Conservation (phyloP, 2,329 filamentous ascomycete genomes). For the Penicillium sp. region DNA sequence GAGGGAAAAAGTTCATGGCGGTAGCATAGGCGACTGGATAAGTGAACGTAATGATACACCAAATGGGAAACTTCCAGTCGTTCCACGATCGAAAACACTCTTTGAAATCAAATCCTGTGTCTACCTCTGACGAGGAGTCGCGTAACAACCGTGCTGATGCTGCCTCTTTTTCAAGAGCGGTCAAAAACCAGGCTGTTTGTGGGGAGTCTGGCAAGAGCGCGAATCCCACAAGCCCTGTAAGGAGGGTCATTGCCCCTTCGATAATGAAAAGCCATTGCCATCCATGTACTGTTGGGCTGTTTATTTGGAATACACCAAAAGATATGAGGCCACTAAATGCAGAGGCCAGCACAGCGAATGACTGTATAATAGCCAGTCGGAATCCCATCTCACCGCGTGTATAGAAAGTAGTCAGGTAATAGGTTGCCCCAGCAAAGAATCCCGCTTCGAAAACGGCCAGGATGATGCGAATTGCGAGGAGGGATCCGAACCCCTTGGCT, state of each 20-base stretch:
- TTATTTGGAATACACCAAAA: slow-evolving; percentile 54
- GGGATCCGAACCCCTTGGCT: slow-evolving; percentile 52
- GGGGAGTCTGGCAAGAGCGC: slow-evolving; percentile 40
- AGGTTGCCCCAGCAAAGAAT: slow-evolving; percentile 60
- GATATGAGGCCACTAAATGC: slow-evolving; percentile 47
- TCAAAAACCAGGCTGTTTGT: slow-evolving; percentile 46
- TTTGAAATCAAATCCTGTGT: slow-evolving; percentile 43
- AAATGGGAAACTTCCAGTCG: slow-evolving; percentile 48
- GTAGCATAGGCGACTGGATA: slow-evolving; percentile 55
- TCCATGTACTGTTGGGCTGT: slow-evolving; percentile 50
- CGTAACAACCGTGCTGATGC: slow-evolving; percentile 51
- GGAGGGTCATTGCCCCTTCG: slow-evolving; percentile 44
- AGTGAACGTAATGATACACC: slow-evolving; percentile 53
- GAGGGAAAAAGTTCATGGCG: slow-evolving; percentile 53
- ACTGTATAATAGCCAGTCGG: slow-evolving; percentile 52
- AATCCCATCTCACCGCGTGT: slow-evolving; percentile 46
- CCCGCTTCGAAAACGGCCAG: slow-evolving; percentile 54
- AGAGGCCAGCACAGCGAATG: slow-evolving; percentile 46
- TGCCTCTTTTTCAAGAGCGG: slow-evolving; percentile 39
- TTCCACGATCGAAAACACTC: slow-evolving; percentile 51
- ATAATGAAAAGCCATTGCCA: slow-evolving; percentile 54
- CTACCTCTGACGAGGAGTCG: slow-evolving; percentile 49
- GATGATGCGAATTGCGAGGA: slow-evolving; percentile 54
- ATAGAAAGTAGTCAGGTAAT: slow-evolving; percentile 58
- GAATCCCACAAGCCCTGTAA: slow-evolving; percentile 32